Evolutionary conservation across 192 early-diverging fungal species (phyloP).

Genomic region (Coemansia asiatica): DNA sequence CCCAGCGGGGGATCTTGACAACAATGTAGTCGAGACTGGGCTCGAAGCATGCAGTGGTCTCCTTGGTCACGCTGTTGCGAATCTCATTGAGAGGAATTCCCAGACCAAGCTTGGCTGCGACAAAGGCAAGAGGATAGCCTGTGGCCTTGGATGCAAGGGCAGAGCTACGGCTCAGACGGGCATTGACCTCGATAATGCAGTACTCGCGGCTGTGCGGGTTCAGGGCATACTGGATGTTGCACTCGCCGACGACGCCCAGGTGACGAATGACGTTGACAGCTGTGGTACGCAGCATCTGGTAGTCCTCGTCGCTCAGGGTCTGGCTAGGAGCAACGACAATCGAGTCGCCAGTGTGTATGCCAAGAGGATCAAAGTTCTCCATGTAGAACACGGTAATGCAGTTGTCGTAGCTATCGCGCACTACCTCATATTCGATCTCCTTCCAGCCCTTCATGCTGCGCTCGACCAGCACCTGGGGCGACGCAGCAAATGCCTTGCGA

Average conservation of each 20-base stretch:
- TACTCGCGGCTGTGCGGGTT: conserved; percentile 94
- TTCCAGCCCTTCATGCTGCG: conserved; percentile 99
- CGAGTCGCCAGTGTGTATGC: conserved; percentile 99
- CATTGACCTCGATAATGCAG: conserved; percentile 99
- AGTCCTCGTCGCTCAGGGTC: conserved; percentile 96
- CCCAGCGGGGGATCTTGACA: conserved; percentile 86
- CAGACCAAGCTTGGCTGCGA: conserved; percentile 95
- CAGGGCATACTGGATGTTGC: conserved; percentile 98
- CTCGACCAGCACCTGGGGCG: conserved; percentile 94
- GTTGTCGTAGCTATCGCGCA: conserved; percentile 91
- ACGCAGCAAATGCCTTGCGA: conserved; percentile 84
- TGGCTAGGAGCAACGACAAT: conserved; percentile 98
- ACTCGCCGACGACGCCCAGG: conserved; percentile 98
- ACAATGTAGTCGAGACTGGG: conserved; percentile 92
- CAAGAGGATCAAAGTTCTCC: conserved; percentile 99
- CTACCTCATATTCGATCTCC: conserved; percentile 79
- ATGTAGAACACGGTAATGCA: conserved; percentile 99
- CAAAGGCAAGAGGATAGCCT: conserved; percentile 97
- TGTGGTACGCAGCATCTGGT: conserved; percentile 96
- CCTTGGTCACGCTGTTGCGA: conserved; percentile 91
- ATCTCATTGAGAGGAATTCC: conserved; percentile 91
- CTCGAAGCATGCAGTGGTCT: conserved; percentile 96
- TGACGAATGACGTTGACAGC: conserved; percentile 97
- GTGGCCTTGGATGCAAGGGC: conserved; percentile 98
- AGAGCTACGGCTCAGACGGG: conserved; percentile 87